Conservation (phyloP, 768 basidiomycete genomes). For the Amanita inopinata region DNA sequence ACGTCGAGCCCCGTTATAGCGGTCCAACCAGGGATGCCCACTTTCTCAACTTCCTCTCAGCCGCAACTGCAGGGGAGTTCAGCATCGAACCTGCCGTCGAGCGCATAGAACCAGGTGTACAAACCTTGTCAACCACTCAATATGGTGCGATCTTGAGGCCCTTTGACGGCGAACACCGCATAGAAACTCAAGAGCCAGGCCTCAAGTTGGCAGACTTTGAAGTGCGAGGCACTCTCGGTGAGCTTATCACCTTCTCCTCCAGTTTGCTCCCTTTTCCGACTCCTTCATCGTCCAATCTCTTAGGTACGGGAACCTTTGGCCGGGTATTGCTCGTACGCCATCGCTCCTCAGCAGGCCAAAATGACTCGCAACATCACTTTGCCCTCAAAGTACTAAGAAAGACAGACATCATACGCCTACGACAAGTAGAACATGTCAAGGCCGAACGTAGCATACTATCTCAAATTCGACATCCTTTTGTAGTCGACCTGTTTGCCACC, state of each 20-base stretch:
- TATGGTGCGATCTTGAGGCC: conserved; percentile 3
- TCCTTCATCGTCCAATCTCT: neutral
- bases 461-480: conserved; percentile 86
- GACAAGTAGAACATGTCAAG: conserved; percentile 97
- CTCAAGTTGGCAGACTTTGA: conserved; percentile 72
- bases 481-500: conserved; percentile 92
- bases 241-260: conserved; percentile 14
- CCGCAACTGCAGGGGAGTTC: conserved; percentile 12
- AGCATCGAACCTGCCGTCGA: conserved; percentile 13
- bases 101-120: neutral
- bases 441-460: conserved; percentile 92
- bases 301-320: conserved; percentile 95
- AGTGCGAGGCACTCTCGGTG: conserved; percentile 70
- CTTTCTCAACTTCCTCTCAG: conserved; percentile 3
- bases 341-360: conserved; percentile 34
- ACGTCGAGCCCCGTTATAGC: conserved; percentile 28
- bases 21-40: conserved; percentile 13
- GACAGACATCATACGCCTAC: conserved; percentile 75
- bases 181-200: conserved; percentile 42
- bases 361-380: conserved; percentile 53
- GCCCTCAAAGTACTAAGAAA: conserved; percentile 89
- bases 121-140: neutral
- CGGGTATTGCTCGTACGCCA: conserved; percentile 86
- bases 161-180: neutral
- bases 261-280: too few species aligned